Base-by-base conservation (phyloP, 768 basidiomycete species). In the Rhizopogon rudus region DNA sequence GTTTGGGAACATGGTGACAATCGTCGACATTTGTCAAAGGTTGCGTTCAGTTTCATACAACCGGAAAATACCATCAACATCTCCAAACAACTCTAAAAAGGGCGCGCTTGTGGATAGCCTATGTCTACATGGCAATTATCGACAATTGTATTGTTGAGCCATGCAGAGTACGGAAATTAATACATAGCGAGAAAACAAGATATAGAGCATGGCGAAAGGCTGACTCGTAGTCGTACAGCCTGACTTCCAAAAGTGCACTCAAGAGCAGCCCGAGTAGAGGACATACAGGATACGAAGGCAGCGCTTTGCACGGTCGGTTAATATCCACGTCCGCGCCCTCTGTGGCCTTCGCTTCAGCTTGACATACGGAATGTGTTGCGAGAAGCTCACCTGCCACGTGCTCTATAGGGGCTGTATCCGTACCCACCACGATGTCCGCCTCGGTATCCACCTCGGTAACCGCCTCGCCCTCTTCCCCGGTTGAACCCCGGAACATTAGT, bases 401-500 rank as follows among this genome's bases (percentile, higher is more conserved):
- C 80, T 62, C 76, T 73, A 68, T 84, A 83, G 42, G 82, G 83
- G 56, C 58, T 72, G 65, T 76, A 84, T 7, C 78, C 79, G 39
- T 64, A 69, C 35, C 83, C 78, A 44, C 81, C 78, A 55, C 79
- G 68, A 63, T 77, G 78, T 31, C 87, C 81, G 3, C 87, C 87
- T 57, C 88, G 73, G 64, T 74, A 80, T 14, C 81, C 80, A 5
- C 84, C 84, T 54, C 84, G 65, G 61, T 78, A 82, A n/a, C 71
- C 76, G 44, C 87, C 88, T 51, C 93, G 77, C 13, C 92, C 88
- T 22, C 92, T 76, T 14, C 93, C 91, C 55, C 89, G 84, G 62
- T 83, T 89, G 73, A 91, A 93, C 1, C 93, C 93, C 17, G 95
- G 97, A 52, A 98, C 71, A 71, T 99, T 99, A 40, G 97, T 99